These are phyloP conservation scores for Bifiguratus adelaidae DNA, from an alignment of 192 early-diverging fungal genomes.

Conservation along the genomic window DNA sequence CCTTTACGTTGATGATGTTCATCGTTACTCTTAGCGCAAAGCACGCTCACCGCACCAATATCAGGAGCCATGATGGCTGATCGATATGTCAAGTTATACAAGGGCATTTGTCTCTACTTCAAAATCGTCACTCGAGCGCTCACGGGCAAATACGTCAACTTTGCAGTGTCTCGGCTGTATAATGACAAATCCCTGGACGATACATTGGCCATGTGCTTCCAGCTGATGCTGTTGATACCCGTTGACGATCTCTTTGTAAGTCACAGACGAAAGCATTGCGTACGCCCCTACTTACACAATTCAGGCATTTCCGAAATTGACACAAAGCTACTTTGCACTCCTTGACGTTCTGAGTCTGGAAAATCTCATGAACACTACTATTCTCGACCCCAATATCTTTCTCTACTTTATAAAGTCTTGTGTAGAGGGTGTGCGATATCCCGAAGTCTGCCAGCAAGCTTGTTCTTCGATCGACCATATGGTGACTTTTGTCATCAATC, in stretches of 20 bases:
- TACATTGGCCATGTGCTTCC: slow-evolving; percentile 49
- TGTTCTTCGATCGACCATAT: slow-evolving; percentile 66
- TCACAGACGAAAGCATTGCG: no score
- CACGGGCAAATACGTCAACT: slow-evolving; percentile 76
- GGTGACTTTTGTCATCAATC: slow-evolving; percentile 55
- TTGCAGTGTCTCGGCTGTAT: slow-evolving; percentile 87
- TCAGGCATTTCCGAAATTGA: slow-evolving; percentile 51
- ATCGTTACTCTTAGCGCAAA: no score
- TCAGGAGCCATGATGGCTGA: no score
- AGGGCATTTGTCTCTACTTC: slow-evolving; percentile 74
- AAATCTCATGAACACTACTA: slow-evolving; percentile 49
- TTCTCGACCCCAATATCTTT: slow-evolving; percentile 42
- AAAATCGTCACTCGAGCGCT: slow-evolving; percentile 58
- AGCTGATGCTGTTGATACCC: slow-evolving; percentile 63
- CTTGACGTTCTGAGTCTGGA: slow-evolving; percentile 62
- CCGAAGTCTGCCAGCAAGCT: slow-evolving; percentile 47
- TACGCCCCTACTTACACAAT: no score
- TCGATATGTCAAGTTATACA: no score
- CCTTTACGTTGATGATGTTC: no score
- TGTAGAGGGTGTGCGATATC: slow-evolving; percentile 59
- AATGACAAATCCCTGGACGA: slow-evolving; percentile 66
- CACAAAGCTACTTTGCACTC: slow-evolving; percentile 46
- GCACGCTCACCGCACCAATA: no score
- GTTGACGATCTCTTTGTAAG: slow-evolving; percentile 62
- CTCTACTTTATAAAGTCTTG: slow-evolving; percentile 64